Conservation (phyloP, 75 land plant genomes). For the Chamaecyparis obtusa region DNA sequence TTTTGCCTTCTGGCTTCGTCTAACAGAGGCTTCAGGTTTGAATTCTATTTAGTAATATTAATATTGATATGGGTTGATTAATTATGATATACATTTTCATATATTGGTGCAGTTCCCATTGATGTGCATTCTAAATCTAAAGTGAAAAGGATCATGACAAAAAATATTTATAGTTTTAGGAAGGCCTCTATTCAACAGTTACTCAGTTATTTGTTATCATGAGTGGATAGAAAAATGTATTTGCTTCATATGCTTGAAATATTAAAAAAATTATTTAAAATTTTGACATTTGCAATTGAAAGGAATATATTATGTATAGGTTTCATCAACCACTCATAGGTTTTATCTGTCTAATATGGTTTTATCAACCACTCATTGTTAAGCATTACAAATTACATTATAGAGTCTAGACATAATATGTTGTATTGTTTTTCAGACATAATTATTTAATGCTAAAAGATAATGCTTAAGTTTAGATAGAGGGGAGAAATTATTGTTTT, state of each 20-base stretch:
- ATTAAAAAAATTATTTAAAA: neutral
- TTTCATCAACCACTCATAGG: neutral
- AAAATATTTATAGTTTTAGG: neutral
- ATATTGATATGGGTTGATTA: neutral
- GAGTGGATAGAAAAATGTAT: neutral
- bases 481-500: neutral
- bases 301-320: neutral
- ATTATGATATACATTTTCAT: neutral
- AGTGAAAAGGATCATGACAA: neutral
- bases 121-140: neutral
- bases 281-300: neutral
- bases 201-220: neutral
- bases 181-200: neutral
- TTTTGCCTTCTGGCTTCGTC: constrained; percentile 23
- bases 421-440: neutral
- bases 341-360: neutral
- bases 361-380: neutral
- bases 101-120: neutral
- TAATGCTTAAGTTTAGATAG: neutral
- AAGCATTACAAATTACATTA: neutral
- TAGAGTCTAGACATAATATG: neutral
- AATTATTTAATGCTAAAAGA: neutral
- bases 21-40: constrained; percentile 27
- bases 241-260: neutral
- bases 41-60: neutral